A percentile compares a stretch with the other conserved stretches of the same genome.
Evolutionary conservation across 2,329 filamentous ascomycete species (phyloP).

Genomic region (Cladosporium oxysporum): DNA sequence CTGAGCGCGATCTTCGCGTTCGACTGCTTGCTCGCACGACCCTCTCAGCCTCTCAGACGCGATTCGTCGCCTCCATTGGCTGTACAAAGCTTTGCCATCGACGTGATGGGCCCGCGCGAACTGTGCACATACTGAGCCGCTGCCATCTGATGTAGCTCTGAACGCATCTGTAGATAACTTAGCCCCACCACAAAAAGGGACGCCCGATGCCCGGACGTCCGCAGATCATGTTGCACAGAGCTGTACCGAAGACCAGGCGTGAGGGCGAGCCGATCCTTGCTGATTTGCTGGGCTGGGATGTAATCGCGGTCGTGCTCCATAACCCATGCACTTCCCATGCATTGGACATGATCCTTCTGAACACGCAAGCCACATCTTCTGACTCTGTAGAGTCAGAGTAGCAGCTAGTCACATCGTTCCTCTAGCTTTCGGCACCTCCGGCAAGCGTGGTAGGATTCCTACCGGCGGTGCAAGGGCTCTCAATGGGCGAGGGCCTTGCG

Average conservation of each 20-base stretch:
- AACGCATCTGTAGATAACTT: slow-evolving; percentile 11
- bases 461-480: not conserved
- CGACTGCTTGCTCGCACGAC: slow-evolving; percentile 4
- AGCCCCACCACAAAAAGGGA: slow-evolving; percentile 8
- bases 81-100: not conserved
- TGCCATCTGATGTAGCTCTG: not conserved
- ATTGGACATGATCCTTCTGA: slow-evolving; percentile 3
- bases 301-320: not conserved
- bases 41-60: slow-evolving; percentile 1
- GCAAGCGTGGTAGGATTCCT: not conserved
- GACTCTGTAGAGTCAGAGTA: not conserved
- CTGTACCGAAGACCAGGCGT: slow-evolving; percentile 10
- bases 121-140: slow-evolving; percentile 1
- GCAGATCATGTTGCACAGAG: slow-evolving; percentile 12
- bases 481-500: slow-evolving; percentile 4
- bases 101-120: not conserved
- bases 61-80: slow-evolving; percentile 1
- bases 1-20: slow-evolving; percentile 17
- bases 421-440: not conserved
- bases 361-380: not conserved
- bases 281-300: not conserved
- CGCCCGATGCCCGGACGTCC: not conserved
- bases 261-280: slow-evolving; percentile 17
- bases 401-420: not conserved
- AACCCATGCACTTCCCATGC: slow-evolving; percentile 10